Conservation (phyloP, 768 basidiomycete species). For the Boletales sp. region DNA sequence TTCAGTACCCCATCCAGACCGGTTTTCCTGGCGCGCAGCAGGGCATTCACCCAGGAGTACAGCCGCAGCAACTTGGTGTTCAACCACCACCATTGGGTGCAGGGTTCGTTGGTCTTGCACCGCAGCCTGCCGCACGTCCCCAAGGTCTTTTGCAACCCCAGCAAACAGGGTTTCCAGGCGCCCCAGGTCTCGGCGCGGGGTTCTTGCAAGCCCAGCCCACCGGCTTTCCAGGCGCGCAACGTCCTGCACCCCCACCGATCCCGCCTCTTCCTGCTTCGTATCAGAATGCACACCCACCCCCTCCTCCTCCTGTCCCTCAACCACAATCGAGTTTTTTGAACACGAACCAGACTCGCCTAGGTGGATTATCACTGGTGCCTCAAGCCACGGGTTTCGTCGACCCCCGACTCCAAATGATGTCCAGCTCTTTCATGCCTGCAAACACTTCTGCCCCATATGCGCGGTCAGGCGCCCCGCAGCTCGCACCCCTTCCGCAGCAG, state of each 20-base stretch:
- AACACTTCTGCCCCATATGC: constrained; percentile 58
- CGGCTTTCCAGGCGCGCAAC: constrained; percentile 34
- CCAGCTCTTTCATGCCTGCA: constrained; percentile 86
- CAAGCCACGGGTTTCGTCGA: constrained; percentile 81
- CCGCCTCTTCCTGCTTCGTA: constrained; percentile 63
- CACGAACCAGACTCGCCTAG: constrained; percentile 47
- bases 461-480: constrained; percentile 60
- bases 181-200: constrained; percentile 24
- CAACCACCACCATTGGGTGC: constrained; percentile 26
- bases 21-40: constrained; percentile 51
- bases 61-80: constrained; percentile 33
- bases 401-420: constrained; percentile 85
- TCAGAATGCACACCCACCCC: constrained; percentile 44
- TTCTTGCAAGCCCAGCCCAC: constrained; percentile 53
- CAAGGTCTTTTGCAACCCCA: constrained; percentile 43
- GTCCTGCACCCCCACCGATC: constrained; percentile 48
- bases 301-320: constrained; percentile 21
- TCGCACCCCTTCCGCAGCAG: constrained; percentile 53
- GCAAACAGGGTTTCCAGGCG: constrained; percentile 42
- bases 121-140: constrained; percentile 58
- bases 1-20: constrained; percentile 73
- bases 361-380: constrained; percentile 48
- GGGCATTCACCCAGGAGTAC: constrained; percentile 38
- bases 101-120: constrained; percentile 41
- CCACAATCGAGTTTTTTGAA: constrained; percentile 25